A percentile compares a stretch with the other conserved stretches of the same genome.
phyloP scores from a whole-genome alignment of 495 filamentous ascomycete genomes.

The Hypoxylon intermedium region DNA sequence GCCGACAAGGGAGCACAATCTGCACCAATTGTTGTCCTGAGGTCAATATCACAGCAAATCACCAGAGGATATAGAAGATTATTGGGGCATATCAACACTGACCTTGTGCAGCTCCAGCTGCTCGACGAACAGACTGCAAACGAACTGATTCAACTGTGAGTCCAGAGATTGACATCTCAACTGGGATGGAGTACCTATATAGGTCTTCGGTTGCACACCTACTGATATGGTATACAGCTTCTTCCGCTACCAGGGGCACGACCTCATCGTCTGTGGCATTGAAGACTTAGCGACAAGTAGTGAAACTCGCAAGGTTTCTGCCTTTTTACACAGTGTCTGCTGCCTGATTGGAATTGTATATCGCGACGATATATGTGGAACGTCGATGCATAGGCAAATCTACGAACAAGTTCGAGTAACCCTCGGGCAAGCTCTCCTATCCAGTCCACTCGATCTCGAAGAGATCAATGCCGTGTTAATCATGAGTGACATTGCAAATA shows the following conservation, averaged over 20 bases:
- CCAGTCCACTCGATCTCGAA: slow-evolving; percentile 39
- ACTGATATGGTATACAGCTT: slow-evolving; percentile 20
- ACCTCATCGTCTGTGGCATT: slow-evolving; percentile 31
- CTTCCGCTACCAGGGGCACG: slow-evolving; percentile 38
- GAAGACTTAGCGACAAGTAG: slow-evolving; percentile 44
- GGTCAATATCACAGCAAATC: slow-evolving; percentile 38
- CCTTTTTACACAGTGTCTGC: slow-evolving; percentile 42
- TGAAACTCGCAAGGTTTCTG: slow-evolving; percentile 34
- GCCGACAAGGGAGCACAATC: slow-evolving; percentile 42
- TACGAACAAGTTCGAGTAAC: slow-evolving; percentile 41
- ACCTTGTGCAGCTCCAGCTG: slow-evolving; percentile 41
- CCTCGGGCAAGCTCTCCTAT: slow-evolving; percentile 38
- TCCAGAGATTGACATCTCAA: too few species aligned
- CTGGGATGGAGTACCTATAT: too few species aligned
- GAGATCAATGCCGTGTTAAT: slow-evolving; percentile 43
- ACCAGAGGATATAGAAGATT: slow-evolving; percentile 33
- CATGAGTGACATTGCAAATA: slow-evolving; percentile 44
- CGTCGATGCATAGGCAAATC: slow-evolving; percentile 32
- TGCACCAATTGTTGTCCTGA: slow-evolving; percentile 39
- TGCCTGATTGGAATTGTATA: slow-evolving; percentile 41
- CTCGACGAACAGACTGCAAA: slow-evolving; percentile 40
- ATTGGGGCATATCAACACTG: slow-evolving; percentile 30
- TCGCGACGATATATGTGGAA: slow-evolving; percentile 39
- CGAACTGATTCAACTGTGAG: slow-evolving; percentile 40
- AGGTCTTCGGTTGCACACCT: not conserved